Evolutionary conservation across 2,329 filamentous ascomycete species (phyloP).

Genomic region (Stromatinia cepivora): DNA sequence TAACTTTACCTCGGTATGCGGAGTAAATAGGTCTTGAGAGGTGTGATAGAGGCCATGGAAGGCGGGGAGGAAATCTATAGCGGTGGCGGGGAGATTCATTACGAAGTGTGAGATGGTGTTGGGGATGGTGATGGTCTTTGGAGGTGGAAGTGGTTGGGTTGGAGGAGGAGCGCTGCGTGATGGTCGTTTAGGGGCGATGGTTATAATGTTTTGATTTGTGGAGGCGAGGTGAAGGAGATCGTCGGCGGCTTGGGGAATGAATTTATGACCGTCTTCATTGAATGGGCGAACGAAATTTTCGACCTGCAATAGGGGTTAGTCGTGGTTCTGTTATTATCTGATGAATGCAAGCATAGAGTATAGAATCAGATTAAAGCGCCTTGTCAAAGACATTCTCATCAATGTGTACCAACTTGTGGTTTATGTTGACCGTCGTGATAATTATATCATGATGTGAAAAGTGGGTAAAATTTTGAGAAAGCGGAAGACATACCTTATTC

Average conservation of each 20-base stretch:
- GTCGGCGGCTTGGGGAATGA: slow-evolving; percentile 72
- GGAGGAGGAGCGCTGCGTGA: slow-evolving; percentile 32
- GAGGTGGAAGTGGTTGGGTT: slow-evolving; percentile 41
- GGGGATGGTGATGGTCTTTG: slow-evolving; percentile 58
- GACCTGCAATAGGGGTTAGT: slow-evolving; percentile 47
- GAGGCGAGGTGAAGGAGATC: slow-evolving; percentile 53
- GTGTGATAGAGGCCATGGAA: slow-evolving; percentile 82
- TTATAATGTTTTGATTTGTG: slow-evolving; percentile 54
- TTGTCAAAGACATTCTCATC: slow-evolving; percentile 29
- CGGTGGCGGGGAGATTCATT: slow-evolving; percentile 94
- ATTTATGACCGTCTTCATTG: slow-evolving; percentile 78
- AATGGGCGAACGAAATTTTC: slow-evolving; percentile 71
- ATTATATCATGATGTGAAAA: slow-evolving; percentile 28
- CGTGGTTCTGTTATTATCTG: slow-evolving; percentile 14
- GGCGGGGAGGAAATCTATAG: slow-evolving; percentile 74
- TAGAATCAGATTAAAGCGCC: slow-evolving; percentile 29
- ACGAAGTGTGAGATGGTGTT: slow-evolving; percentile 87
- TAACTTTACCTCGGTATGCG: slow-evolving; percentile 59
- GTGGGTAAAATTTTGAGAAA: neutral
- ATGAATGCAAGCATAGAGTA: neutral
- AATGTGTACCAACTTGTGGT: slow-evolving; percentile 26
- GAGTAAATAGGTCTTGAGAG: slow-evolving; percentile 63
- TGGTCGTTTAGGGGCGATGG: slow-evolving; percentile 48
- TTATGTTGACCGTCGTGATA: slow-evolving; percentile 34
- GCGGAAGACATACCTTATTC: slow-evolving; percentile 67